phyloP scores from a whole-genome alignment of 2,329 filamentous ascomycete species.

The Venturia carpophila region DNA sequence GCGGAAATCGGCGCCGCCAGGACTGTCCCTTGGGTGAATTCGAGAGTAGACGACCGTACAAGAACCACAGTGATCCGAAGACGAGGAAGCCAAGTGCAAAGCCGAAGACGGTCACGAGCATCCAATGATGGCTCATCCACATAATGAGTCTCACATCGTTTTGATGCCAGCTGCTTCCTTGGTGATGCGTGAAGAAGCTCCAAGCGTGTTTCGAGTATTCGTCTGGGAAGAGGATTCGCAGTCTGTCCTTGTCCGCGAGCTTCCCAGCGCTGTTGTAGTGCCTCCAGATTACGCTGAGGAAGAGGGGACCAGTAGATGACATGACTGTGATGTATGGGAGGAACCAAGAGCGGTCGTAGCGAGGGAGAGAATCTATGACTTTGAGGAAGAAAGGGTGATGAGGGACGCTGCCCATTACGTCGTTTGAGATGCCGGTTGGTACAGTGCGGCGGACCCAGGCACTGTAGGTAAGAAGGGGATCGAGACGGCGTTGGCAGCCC shows the following conservation, averaged over 20 bases:
- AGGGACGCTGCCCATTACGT: constrained; percentile 66
- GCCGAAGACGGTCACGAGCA: constrained; percentile 48
- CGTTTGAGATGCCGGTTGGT: constrained; percentile 74
- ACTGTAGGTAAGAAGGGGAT: constrained; percentile 60
- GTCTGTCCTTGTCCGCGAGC: constrained; percentile 42
- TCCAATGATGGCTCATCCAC: constrained; percentile 52
- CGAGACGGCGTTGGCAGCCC: constrained; percentile 61
- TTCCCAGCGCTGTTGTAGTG: constrained; percentile 55
- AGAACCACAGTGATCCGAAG: constrained; percentile 45
- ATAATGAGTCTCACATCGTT: constrained; percentile 57
- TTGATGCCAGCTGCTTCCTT: constrained; percentile 59
- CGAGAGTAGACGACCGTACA: constrained; percentile 36
- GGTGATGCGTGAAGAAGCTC: constrained; percentile 64
- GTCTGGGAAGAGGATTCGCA: constrained; percentile 60
- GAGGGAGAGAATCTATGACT: constrained; percentile 59
- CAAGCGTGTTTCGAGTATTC: constrained; percentile 61
- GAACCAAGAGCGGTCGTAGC: constrained; percentile 61
- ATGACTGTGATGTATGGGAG: constrained; percentile 71
- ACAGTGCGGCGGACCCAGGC: constrained; percentile 63
- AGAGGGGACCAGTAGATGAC: constrained; percentile 69
- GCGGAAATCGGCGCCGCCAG: background rate
- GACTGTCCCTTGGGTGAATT: constrained; percentile 11
- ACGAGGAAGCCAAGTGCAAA: constrained; percentile 45
- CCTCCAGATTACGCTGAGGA: constrained; percentile 67
- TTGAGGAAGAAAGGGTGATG: constrained; percentile 67